Evolutionary conservation across 2,329 filamentous ascomycete genomes (phyloP).

Genomic region (Fusarium xylarioides): DNA sequence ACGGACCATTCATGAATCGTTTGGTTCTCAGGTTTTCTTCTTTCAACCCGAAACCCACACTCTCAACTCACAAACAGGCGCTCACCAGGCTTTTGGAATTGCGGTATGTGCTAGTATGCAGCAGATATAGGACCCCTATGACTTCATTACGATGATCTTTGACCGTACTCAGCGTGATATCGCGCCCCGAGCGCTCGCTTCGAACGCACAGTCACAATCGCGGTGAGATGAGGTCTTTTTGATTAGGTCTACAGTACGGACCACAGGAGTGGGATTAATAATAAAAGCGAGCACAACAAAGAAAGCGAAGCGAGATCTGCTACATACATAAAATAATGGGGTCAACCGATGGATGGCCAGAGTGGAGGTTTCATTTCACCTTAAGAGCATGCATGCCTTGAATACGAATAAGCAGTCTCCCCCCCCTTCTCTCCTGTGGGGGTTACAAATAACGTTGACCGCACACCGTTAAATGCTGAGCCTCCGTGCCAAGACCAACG

Average conservation of each 20-base stretch:
- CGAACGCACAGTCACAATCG: slow-evolving; percentile 33
- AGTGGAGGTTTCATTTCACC: slow-evolving; percentile 35
- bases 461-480: slow-evolving; percentile 25
- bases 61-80: neutral
- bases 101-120: slow-evolving; percentile 8
- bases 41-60: no score
- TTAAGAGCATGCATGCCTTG: slow-evolving; percentile 23
- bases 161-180: slow-evolving; percentile 14
- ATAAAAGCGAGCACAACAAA: neutral
- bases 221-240: slow-evolving; percentile 33
- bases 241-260: neutral
- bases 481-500: slow-evolving; percentile 29
- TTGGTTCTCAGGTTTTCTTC: neutral
- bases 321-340: slow-evolving; percentile 15
- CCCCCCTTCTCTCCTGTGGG: neutral
- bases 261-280: slow-evolving; percentile 27
- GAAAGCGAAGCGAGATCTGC: slow-evolving; percentile 27
- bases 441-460: neutral
- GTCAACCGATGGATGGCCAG: slow-evolving; percentile 8
- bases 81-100: neutral
- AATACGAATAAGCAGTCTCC: slow-evolving; percentile 30
- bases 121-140: slow-evolving; percentile 42
- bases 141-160: slow-evolving; percentile 39
- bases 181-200: slow-evolving; percentile 33
- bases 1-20: slow-evolving; percentile 14